A percentile compares a stretch with the other conserved stretches of the same genome.
Conservation (phyloP, 2,329 filamentous ascomycete species). For the Erysiphe pulchra region DNA sequence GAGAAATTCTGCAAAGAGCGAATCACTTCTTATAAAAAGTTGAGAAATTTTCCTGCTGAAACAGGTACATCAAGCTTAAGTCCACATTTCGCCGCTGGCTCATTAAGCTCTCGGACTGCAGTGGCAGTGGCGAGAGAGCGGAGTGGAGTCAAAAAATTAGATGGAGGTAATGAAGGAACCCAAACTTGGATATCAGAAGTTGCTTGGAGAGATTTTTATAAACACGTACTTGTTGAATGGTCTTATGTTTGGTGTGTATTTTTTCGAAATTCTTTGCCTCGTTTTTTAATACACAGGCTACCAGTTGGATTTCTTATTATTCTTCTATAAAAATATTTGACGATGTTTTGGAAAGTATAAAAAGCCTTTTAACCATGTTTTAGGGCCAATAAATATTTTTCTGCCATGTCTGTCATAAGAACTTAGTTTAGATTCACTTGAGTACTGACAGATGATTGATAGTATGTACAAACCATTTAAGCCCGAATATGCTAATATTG, state of each 20-base stretch:
- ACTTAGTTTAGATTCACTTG: no score
- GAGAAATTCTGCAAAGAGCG: constrained; percentile 40
- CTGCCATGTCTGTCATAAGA: no score
- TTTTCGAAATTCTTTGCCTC: no score
- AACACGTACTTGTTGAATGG: constrained; percentile 63
- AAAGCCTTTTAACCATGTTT: no score
- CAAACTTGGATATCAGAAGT: constrained; percentile 57
- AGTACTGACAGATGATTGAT: neutral
- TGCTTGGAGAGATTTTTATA: constrained; percentile 75
- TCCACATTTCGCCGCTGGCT: constrained; percentile 45
- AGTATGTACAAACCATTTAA: constrained; percentile 59
- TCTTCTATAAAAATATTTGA: no score
- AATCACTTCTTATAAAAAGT: constrained; percentile 32
- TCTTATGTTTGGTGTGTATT: constrained; percentile 45
- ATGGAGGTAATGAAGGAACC: constrained; percentile 39
- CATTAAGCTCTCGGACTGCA: constrained; percentile 39
- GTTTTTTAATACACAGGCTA: no score
- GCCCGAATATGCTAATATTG: constrained; percentile 56
- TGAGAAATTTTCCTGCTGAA: constrained; percentile 38
- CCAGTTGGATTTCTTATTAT: no score
- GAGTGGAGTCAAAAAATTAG: constrained; percentile 38
- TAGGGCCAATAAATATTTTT: no score
- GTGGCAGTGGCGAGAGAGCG: constrained; percentile 33
- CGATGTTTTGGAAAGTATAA: no score
- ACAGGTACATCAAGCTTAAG: constrained; percentile 43